These are phyloP conservation scores for Pyricularia pennisetigena DNA, from an alignment of 2,329 filamentous ascomycete species.

Conservation along the genomic window DNA sequence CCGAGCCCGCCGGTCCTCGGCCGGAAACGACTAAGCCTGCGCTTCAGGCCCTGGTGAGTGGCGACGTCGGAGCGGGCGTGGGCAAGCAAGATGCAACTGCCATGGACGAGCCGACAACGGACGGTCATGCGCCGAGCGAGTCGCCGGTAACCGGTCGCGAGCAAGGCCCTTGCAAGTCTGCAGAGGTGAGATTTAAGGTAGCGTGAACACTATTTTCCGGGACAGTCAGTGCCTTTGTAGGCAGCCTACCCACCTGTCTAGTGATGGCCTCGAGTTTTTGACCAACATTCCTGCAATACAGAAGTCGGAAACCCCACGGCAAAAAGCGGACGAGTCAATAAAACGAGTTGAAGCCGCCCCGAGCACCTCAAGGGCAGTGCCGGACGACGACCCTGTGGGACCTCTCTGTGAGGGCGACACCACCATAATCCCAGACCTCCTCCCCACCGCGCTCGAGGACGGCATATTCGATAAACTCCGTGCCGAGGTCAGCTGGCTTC, in stretches of 20 bases:
- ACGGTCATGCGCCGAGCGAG: background rate
- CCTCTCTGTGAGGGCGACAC: constrained; percentile 75
- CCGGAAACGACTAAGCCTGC: constrained; percentile 8
- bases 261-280: background rate
- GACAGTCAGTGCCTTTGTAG: background rate
- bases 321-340: background rate
- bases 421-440: constrained; percentile 58
- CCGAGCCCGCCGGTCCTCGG: constrained; percentile 6
- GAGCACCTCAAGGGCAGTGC: background rate
- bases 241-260: background rate
- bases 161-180: background rate
- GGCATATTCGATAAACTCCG: constrained; percentile 61
- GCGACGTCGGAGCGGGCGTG: background rate
- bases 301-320: background rate
- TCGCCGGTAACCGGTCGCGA: background rate
- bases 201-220: background rate
- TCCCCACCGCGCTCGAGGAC: constrained; percentile 45
- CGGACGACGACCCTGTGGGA: constrained; percentile 19
- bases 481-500: constrained; percentile 75
- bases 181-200: background rate
- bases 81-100: background rate
- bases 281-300: background rate
- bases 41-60: constrained; percentile 10
- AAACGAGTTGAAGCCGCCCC: background rate
- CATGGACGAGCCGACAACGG: background rate